These are phyloP conservation scores for Tuber brumale DNA, from an alignment of 495 filamentous ascomycete species.

Conservation along the genomic window DNA sequence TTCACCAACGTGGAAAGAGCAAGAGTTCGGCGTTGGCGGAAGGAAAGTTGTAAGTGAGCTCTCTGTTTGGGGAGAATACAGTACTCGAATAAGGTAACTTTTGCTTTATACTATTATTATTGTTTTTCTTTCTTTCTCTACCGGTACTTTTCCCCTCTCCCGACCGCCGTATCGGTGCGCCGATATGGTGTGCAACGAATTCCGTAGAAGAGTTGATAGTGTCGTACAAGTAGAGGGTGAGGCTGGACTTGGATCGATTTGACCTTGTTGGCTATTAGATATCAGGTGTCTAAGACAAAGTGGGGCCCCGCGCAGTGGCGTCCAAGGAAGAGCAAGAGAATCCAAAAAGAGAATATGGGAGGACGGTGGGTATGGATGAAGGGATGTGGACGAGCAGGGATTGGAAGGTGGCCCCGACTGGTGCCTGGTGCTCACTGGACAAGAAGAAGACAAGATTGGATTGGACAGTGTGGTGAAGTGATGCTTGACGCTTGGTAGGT, in stretches of 20 bases:
- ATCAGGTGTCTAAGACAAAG: conserved; percentile 25
- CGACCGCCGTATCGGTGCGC: background rate
- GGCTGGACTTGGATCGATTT: background rate
- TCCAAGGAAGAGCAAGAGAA: conserved; percentile 25
- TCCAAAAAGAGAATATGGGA: conserved; percentile 13
- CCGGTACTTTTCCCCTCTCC: background rate
- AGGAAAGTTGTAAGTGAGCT: background rate
- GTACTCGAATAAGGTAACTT: background rate
- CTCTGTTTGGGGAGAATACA: background rate
- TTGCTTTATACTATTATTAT: background rate
- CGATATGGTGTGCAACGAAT: background rate
- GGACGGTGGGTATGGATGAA: conserved; percentile 14
- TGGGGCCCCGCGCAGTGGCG: conserved; percentile 28
- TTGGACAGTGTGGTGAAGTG: background rate
- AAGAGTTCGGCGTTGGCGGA: background rate
- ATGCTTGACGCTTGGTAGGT: background rate
- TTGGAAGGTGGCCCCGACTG: conserved; percentile 21
- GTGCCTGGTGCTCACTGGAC: conserved; percentile 13
- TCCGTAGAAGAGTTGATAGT: background rate
- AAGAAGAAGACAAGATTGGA: background rate
- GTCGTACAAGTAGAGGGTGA: background rate
- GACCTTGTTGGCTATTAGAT: conserved; percentile 17
- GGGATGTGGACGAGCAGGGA: conserved; percentile 23
- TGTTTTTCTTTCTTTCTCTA: background rate
- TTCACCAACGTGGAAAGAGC: background rate